Conservation (phyloP, 2,329 filamentous ascomycete species). For the Stagonosporopsis chrysanthemi region DNA sequence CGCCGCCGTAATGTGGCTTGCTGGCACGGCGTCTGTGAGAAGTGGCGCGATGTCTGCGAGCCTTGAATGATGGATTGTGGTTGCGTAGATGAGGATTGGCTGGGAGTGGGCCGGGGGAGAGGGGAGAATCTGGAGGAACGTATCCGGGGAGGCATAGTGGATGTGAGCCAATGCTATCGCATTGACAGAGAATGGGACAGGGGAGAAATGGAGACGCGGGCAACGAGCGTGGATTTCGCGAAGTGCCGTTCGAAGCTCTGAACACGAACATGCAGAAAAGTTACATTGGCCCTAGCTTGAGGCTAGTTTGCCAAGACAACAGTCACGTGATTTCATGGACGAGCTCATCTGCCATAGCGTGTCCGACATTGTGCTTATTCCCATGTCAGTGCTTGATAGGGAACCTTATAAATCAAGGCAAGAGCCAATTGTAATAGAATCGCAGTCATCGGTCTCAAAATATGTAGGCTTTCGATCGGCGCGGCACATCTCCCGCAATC, state of each 20-base stretch:
- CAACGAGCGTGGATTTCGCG: slow-evolving; percentile 20
- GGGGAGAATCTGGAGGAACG: slow-evolving; percentile 39
- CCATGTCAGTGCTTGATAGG: neutral
- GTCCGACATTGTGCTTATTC: neutral
- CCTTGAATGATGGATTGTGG: slow-evolving; percentile 35
- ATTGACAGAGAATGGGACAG: slow-evolving; percentile 30
- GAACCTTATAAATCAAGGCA: neutral
- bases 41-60: slow-evolving; percentile 39
- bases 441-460: neutral
- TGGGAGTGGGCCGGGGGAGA: slow-evolving; percentile 25
- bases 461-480: slow-evolving; percentile 23
- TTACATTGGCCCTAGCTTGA: slow-evolving; percentile 29
- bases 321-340: slow-evolving; percentile 3
- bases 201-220: slow-evolving; percentile 13
- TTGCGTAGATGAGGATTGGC: slow-evolving; percentile 28
- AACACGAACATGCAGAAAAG: slow-evolving; percentile 32
- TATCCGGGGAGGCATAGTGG: slow-evolving; percentile 47
- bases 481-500: slow-evolving; percentile 18
- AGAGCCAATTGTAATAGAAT: neutral
- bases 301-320: slow-evolving; percentile 25
- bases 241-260: slow-evolving; percentile 20
- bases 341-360: neutral
- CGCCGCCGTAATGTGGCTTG: slow-evolving; percentile 59
- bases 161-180: slow-evolving; percentile 34
- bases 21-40: slow-evolving; percentile 48